phyloP scores from a whole-genome alignment of 768 basidiomycete genomes.

The Piloderma croceum region DNA sequence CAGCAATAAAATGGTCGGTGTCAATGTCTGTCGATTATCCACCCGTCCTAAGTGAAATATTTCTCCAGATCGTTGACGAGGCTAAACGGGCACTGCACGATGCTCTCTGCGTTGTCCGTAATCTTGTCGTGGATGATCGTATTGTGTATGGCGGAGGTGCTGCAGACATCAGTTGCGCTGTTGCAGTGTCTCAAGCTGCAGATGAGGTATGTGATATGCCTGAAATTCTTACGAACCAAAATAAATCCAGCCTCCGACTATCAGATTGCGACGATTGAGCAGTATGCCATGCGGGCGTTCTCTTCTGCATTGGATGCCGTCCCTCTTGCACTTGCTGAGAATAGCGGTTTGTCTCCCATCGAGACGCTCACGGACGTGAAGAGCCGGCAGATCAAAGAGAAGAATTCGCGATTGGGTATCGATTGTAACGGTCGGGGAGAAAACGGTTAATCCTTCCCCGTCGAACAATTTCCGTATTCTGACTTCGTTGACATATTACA shows the following conservation, averaged over 20 bases:
- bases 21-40: background rate
- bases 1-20: constrained; percentile 92
- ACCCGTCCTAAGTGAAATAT: background rate
- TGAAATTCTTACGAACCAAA: too few relatives aligned
- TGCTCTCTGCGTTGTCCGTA: constrained; percentile 94
- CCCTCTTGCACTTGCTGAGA: constrained; percentile 94
- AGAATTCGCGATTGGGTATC: constrained; percentile 82
- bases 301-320: constrained; percentile 91
- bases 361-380: constrained; percentile 96
- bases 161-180: constrained; percentile 91
- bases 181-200: constrained; percentile 90
- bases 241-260: too few relatives aligned
- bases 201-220: constrained; percentile 90
- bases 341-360: constrained; percentile 93
- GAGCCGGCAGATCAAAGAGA: constrained; percentile 84
- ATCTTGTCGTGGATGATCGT: constrained; percentile 89
- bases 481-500: constrained; percentile 25
- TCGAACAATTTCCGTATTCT: background rate
- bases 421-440: constrained; percentile 85
- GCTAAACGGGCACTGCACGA: constrained; percentile 97
- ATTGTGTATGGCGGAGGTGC: constrained; percentile 99
- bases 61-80: constrained; percentile 88
- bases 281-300: constrained; percentile 99
- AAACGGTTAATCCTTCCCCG: constrained; percentile 55
- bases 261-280: constrained; percentile 93